phyloP scores from a whole-genome alignment of 148 eudicot species.

The Rhododendron kiyosumense region DNA sequence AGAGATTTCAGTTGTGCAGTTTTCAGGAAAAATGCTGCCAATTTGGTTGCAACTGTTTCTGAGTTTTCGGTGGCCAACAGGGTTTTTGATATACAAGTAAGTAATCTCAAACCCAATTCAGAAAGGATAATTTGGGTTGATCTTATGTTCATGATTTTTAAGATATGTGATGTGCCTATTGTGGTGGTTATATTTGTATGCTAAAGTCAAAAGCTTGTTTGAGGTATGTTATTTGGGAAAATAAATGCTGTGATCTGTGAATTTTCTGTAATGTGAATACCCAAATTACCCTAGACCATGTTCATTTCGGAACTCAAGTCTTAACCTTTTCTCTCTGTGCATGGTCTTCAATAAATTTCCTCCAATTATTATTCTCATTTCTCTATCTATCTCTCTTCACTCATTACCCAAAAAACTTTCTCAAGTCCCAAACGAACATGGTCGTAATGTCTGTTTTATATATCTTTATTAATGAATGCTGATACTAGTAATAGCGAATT shows the following conservation, averaged over 20 bases:
- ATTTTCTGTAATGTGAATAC: background rate
- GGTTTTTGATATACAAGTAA: slow-evolving; percentile 63
- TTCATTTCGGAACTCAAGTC: too few species aligned
- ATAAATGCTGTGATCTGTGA: background rate
- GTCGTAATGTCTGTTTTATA: background rate
- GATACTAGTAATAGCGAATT: background rate
- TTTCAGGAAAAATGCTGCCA: slow-evolving; percentile 50
- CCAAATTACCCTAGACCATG: background rate
- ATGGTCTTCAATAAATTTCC: too few species aligned
- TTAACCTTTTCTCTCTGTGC: too few species aligned
- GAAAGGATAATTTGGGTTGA: background rate
- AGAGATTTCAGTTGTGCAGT: slow-evolving; percentile 70
- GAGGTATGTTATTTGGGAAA: background rate
- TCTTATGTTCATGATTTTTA: background rate
- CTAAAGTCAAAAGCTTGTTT: background rate
- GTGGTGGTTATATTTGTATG: background rate
- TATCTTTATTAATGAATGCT: background rate
- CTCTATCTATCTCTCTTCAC: too few species aligned
- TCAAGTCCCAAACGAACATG: too few species aligned
- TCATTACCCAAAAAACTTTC: too few species aligned
- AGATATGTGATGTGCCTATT: background rate
- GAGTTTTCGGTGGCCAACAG: slow-evolving; percentile 16
- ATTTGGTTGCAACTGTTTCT: slow-evolving; percentile 34
- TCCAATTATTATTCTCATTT: too few species aligned
- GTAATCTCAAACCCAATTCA: background rate